Evolutionary conservation across 805 yeast genomes (phyloP).

Genomic region (Pichia manshurica): DNA sequence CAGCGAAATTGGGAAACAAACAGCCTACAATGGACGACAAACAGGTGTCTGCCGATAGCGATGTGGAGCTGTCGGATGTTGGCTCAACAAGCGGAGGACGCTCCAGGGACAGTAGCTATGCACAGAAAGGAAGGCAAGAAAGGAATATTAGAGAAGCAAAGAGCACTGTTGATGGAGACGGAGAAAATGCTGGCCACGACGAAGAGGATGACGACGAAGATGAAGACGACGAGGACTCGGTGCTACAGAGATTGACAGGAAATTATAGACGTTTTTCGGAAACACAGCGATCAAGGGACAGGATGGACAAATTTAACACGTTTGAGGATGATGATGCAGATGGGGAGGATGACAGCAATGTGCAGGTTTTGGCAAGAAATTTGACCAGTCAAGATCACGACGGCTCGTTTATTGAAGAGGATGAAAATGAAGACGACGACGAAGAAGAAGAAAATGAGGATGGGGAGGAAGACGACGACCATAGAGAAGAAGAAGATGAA

Average conservation of each 20-base stretch:
- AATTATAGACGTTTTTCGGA: slow-evolving; percentile 34
- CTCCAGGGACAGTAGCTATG: no score
- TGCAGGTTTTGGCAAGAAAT: slow-evolving; percentile 1
- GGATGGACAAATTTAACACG: slow-evolving; percentile 8
- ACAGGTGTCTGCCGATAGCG: neutral
- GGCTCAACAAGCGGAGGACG: neutral
- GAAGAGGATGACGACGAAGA: slow-evolving; percentile 16
- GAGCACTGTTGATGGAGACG: neutral
- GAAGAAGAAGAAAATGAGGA: slow-evolving; percentile 5
- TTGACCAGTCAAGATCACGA: neutral
- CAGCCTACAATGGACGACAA: neutral
- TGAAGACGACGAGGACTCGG: slow-evolving; percentile 26
- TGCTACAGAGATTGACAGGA: slow-evolving; percentile 36
- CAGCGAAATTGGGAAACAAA: no score
- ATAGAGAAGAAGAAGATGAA: slow-evolving; percentile 6
- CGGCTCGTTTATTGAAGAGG: neutral
- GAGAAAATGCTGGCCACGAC: no score
- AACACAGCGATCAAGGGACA: slow-evolving; percentile 15
- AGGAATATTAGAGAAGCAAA: no score
- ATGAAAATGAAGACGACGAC: neutral
- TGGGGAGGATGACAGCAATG: slow-evolving; percentile 15
- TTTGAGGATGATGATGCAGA: slow-evolving; percentile 8
- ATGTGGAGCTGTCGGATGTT: slow-evolving; percentile 7
- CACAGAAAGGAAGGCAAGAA: no score
- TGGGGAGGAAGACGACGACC: slow-evolving; percentile 22